Base-by-base conservation (phyloP, 1,284 basidiomycete species). In the Pyrrhoderma noxium region DNA sequence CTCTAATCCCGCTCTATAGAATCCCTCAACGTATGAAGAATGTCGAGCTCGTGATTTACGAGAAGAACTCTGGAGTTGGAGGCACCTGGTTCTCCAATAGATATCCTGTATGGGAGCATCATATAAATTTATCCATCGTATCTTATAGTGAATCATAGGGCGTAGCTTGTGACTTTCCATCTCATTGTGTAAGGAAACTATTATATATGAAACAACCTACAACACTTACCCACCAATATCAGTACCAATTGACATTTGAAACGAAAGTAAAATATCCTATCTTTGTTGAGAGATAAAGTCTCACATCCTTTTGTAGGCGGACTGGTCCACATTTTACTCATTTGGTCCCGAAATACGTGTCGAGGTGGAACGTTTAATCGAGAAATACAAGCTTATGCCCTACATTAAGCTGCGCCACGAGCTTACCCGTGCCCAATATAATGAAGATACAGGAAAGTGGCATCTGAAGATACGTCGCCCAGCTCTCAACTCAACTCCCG, bases 241-340 rank as follows among this genome's bases (percentile, higher is more conserved):
- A 82, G 77, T 82, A 82, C 58, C 77, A 79, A 61, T 66, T 76
- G n/a, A 76, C 75, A 0, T 83, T 82, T 49, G 75, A 76, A 52
- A 65, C 68, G 11, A 80, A 80, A 56, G 76, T 67, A 57, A 45
- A 14, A 63, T 52, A 19, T 21, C 7, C 7, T 8, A 9, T 21
- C 45, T 36, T 8, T 9, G 34, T 8, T 14, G 34, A 14, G 16
- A 37, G 47, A 13, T 22, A 13, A 31, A 14, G 38, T 9, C 27
- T 47, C 34, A 9, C 35, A 7, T 2, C 8, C 2, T 31, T 3
- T 9, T 16, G 13, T 44, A 80, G 75, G 70, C 69, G 14, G 67
- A 79, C 57, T 82, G 79, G 80, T 77, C 77, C 3, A 61, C 71
- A 14, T 82, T 80, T 63, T 83, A 79, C 54, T 72, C 79, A 1